Evolutionary conservation across 2,329 filamentous ascomycete species (phyloP).

Genomic region (Xylariaceae sp.): DNA sequence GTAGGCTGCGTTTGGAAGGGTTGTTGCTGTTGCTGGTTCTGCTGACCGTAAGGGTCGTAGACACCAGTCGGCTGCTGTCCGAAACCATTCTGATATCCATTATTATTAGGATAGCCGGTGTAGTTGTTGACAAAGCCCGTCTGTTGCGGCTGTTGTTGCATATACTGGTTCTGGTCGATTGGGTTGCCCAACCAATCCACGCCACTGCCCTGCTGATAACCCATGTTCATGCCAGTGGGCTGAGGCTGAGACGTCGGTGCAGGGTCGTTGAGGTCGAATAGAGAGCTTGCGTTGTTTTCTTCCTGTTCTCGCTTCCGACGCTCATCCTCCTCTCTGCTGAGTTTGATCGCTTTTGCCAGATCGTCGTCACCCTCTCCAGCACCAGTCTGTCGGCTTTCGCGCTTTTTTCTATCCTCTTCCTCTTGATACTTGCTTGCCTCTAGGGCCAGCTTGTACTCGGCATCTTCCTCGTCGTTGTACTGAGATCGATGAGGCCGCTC

Average conservation of each 20-base stretch:
- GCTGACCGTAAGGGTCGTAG: conserved; percentile 66
- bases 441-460: conserved; percentile 84
- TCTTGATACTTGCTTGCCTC: conserved; percentile 95
- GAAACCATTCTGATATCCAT: conserved; percentile 65
- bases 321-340: conserved; percentile 94
- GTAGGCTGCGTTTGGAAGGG: conserved; percentile 49
- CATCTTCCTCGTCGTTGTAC: conserved; percentile 73
- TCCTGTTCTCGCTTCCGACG: conserved; percentile 81
- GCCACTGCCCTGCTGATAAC: conserved; percentile 92
- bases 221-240: conserved; percentile 88
- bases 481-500: conserved; percentile 46
- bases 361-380: conserved; percentile 76
- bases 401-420: conserved; percentile 78
- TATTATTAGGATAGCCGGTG: conserved; percentile 57
- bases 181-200: conserved; percentile 98
- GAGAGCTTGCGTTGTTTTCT: conserved; percentile 73
- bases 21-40: conserved; percentile 34
- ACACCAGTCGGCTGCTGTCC: conserved; percentile 61
- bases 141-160: conserved; percentile 68
- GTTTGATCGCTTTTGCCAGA: conserved; percentile 86
- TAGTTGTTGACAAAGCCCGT: conserved; percentile 64
- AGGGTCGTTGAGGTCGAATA: conserved; percentile 77
- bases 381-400: conserved; percentile 56
- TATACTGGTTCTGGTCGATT: conserved; percentile 69
- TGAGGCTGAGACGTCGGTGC: conserved; percentile 59